Evolutionary conservation across 2,329 filamentous ascomycete species (phyloP).

Genomic region (Colletotrichum sp.): DNA sequence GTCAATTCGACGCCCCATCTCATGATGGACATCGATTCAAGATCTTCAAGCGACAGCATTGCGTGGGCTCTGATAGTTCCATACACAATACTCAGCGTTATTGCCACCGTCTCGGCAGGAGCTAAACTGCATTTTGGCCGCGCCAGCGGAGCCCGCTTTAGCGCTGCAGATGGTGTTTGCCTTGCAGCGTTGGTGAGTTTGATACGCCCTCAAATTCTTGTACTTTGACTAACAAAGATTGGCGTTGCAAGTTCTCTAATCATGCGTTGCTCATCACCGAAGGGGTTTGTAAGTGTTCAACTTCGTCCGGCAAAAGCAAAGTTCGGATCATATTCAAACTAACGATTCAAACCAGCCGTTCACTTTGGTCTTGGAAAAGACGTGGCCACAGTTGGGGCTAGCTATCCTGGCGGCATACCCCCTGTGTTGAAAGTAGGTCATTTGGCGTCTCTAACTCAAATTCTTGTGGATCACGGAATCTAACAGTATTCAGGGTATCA

Average conservation of each 20-base stretch:
- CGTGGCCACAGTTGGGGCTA: not conserved
- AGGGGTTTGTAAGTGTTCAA: not conserved
- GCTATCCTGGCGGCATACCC: not conserved
- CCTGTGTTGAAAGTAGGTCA: not conserved
- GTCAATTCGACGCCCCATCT: not conserved
- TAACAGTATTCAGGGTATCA: not conserved
- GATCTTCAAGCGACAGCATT: not conserved
- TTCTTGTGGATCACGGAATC: fast-evolving
- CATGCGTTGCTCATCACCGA: not conserved
- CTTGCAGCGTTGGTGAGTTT: not conserved
- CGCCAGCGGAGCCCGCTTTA: not conserved
- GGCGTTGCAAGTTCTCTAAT: not conserved
- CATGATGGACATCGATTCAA: not conserved
- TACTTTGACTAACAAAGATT: not conserved
- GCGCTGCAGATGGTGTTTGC: not conserved
- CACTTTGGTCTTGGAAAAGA: not conserved
- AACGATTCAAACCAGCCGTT: not conserved
- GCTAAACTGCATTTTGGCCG: not conserved
- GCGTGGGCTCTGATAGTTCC: not conserved
- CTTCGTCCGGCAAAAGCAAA: not conserved
- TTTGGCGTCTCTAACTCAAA: not conserved
- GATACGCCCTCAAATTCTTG: not conserved
- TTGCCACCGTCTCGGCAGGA: not conserved
- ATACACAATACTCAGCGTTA: not conserved
- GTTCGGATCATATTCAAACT: not conserved